Percentiles rank a stretch among this genome's conserved stretches.
These are phyloP conservation scores for Fusarium buharicum DNA, from an alignment of 2,329 filamentous ascomycete species.

Conservation along the genomic window DNA sequence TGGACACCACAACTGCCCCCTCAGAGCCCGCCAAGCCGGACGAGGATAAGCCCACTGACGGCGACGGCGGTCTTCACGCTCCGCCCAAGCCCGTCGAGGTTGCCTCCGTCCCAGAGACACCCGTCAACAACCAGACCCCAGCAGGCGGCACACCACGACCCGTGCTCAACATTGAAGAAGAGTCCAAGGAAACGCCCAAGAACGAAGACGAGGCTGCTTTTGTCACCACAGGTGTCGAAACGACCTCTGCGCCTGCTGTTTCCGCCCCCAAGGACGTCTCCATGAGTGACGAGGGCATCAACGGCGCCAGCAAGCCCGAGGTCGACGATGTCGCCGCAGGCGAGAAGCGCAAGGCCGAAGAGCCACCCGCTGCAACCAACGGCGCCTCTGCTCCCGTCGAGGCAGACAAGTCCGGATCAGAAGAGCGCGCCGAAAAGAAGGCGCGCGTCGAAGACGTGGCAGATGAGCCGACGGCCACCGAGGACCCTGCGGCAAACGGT, in stretches of 20 bases:
- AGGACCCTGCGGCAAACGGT: conserved; percentile 37
- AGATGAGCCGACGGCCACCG: conserved; percentile 33
- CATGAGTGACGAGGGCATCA: conserved; percentile 31
- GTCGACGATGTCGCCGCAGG: conserved; percentile 35
- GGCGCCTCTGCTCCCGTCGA: conserved; percentile 12
- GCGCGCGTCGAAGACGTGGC: conserved; percentile 52
- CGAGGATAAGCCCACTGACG: conserved; percentile 33
- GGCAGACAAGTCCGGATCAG: conserved; percentile 42
- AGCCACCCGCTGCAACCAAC: conserved; percentile 42
- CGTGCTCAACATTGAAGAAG: conserved; percentile 49
- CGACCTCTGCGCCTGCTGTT: conserved; percentile 35
- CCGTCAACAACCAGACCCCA: conserved; percentile 50
- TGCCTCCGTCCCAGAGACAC: conserved; percentile 51
- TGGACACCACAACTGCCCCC: conserved; percentile 41
- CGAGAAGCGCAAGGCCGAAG: conserved; percentile 56
- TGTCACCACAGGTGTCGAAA: conserved; percentile 43
- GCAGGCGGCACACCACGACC: conserved; percentile 51
- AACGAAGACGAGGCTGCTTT: conserved; percentile 41
- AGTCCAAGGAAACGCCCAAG: conserved; percentile 44
- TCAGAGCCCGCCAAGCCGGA: conserved; percentile 39
- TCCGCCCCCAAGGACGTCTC: conserved; percentile 37
- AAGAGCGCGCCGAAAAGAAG: conserved; percentile 54
- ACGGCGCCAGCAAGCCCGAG: conserved; percentile 36
- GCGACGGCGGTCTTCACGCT: conserved; percentile 27
- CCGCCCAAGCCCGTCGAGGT: conserved; percentile 52